These are phyloP conservation scores for Setaria viridis DNA, from an alignment of 202 grass and related monocot species.

Conservation along the genomic window DNA sequence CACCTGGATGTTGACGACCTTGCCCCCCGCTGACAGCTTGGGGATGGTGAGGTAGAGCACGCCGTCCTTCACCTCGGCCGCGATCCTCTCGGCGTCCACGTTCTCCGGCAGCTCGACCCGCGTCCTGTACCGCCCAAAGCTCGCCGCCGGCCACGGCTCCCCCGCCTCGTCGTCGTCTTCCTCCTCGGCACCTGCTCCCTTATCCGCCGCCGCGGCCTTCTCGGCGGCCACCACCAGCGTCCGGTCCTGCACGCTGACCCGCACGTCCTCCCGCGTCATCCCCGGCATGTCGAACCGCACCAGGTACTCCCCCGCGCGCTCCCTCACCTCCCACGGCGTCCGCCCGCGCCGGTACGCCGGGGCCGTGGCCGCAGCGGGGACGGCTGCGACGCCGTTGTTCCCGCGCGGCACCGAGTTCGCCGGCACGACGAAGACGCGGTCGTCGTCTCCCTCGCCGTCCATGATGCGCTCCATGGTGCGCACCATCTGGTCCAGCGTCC, in stretches of 20 bases:
- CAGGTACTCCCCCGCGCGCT: conserved; percentile 49
- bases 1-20: conserved; percentile 55
- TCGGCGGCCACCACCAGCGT: conserved; percentile 55
- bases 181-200: not conserved
- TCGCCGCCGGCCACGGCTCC: conserved; percentile 46
- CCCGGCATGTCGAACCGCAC: conserved; percentile 69
- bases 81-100: conserved; percentile 56
- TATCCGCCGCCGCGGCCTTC: conserved; percentile 7
- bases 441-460: conserved; percentile 39
- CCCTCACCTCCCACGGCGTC: conserved; percentile 66
- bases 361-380: not conserved
- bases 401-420: not conserved
- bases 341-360: conserved; percentile 30
- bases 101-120: conserved; percentile 65
- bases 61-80: conserved; percentile 59
- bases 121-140: conserved; percentile 62
- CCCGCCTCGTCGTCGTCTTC: not conserved
- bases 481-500: conserved; percentile 69
- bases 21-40: conserved; percentile 41
- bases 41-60: conserved; percentile 59
- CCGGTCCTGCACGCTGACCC: conserved; percentile 52
- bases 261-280: conserved; percentile 57
- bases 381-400: not conserved
- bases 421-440: conserved; percentile 8
- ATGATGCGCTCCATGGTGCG: conserved; percentile 64